These are phyloP conservation scores for Parascedosporium putredinis DNA, from an alignment of 2,329 filamentous ascomycete species.

Conservation along the genomic window DNA sequence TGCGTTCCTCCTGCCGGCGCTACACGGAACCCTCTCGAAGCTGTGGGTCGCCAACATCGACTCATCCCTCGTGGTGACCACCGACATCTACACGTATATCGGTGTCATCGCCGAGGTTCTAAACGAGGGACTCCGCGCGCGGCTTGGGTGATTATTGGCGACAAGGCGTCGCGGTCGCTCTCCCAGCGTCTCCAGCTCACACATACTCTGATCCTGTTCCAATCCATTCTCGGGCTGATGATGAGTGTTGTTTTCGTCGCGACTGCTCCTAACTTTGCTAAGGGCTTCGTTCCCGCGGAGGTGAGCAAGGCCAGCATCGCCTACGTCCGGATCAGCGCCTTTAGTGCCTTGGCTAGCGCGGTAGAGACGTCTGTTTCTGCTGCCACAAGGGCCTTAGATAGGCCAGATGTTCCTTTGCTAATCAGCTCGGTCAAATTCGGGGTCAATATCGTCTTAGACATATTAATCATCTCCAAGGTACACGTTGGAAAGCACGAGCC, in stretches of 20 bases:
- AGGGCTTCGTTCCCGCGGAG: slow-evolving; percentile 51
- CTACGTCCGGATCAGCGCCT: slow-evolving; percentile 56
- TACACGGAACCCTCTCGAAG: slow-evolving; percentile 58
- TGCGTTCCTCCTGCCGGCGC: slow-evolving; percentile 53
- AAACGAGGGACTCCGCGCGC: slow-evolving; percentile 60
- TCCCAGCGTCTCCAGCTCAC: slow-evolving; percentile 43
- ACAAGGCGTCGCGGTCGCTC: slow-evolving; percentile 42
- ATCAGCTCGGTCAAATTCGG: slow-evolving; percentile 54
- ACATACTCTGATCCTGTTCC: slow-evolving; percentile 53
- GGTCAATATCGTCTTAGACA: slow-evolving; percentile 56
- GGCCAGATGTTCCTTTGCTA: slow-evolving; percentile 57
- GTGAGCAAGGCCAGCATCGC: slow-evolving; percentile 45
- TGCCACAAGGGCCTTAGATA: slow-evolving; percentile 54
- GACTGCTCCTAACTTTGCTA: slow-evolving; percentile 43
- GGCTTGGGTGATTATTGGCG: slow-evolving; percentile 58
- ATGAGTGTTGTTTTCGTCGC: slow-evolving; percentile 49
- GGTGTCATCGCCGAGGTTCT: slow-evolving; percentile 55
- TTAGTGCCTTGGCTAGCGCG: slow-evolving; percentile 50
- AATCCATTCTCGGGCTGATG: slow-evolving; percentile 44
- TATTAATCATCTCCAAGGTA: slow-evolving; percentile 56
- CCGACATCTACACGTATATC: slow-evolving; percentile 56
- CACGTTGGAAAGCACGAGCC: slow-evolving; percentile 44
- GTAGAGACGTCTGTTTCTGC: slow-evolving; percentile 52
- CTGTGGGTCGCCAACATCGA: slow-evolving; percentile 63
- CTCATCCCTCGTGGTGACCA: slow-evolving; percentile 30